phyloP scores from a whole-genome alignment of 2,329 filamentous ascomycete genomes.

The Talaromyces sp. region DNA sequence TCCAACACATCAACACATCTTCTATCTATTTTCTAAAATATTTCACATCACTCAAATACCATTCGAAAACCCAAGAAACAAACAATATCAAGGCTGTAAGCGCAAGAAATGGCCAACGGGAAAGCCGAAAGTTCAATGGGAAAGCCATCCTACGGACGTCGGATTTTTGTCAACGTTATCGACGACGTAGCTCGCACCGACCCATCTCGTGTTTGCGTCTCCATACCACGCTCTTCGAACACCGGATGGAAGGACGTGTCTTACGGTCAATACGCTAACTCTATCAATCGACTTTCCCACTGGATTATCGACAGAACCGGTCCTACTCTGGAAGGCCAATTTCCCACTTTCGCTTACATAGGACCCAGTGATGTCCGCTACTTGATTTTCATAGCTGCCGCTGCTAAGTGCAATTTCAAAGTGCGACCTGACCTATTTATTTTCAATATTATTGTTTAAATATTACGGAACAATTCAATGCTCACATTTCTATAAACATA shows the following conservation, averaged over 20 bases:
- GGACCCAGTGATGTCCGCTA: background rate
- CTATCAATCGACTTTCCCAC: background rate
- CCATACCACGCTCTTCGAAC: background rate
- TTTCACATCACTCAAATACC: background rate
- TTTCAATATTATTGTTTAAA: background rate
- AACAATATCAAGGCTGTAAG: background rate
- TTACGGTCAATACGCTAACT: background rate
- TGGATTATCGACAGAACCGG: background rate
- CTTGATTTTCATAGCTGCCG: background rate
- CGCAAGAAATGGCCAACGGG: background rate
- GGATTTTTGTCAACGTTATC: background rate
- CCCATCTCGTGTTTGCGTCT: background rate
- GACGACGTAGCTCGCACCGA: background rate
- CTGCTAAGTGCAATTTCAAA: background rate
- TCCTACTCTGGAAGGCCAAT: background rate
- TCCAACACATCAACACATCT: background rate
- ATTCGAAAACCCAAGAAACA: background rate
- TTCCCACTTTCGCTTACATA: background rate
- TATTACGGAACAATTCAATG: background rate
- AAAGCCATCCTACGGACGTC: background rate
- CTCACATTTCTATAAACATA: constrained; percentile 9
- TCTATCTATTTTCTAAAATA: background rate
- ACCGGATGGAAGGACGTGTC: background rate
- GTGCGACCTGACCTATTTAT: background rate
- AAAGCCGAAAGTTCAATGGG: background rate